Evolutionary conservation across 257 asterid genomes (phyloP), one percentile per base, ranked within the genome.

Genomic region (Solanum sparsipilum): DNA sequence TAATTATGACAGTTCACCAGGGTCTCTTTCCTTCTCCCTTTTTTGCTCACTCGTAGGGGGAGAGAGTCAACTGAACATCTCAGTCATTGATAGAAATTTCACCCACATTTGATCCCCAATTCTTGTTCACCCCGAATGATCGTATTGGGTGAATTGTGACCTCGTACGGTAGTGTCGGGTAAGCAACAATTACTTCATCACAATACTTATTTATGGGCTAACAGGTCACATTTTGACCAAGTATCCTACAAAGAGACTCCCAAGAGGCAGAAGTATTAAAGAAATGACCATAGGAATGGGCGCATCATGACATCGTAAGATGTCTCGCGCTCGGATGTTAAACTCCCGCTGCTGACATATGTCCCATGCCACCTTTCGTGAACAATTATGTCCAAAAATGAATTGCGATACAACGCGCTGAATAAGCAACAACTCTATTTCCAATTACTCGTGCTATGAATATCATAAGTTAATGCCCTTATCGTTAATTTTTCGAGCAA

Each of bases 401-500:
- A 56, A 16, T 52, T 52, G 63, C 7, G 63, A 52, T 52, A 52
- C 0, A 52, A 0, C 11, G 0, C 5, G 12, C 5, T 56, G 67
- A 56, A 20, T 56, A 56, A 56, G 12, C 25, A 3, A 56, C 11
- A 56, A 56, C 25, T 20, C 25, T 20, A 56, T 56, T 56, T 21
- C 25, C 25, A 20, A 56, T 36, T 36, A 36, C 67, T 56, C 11
- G 11, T 56, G 25, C 67, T 20, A 56, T 56, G 25, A 20, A 56
- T 21, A 21, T 60, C 13, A 7, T 27, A 29, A 68, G 21, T 68
- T 68, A 68, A 13, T 68, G 36, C 11, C 5, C 75, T 6, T 68
- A 13, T 13, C 6, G 36, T 68, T 29, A 29, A 13, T 27, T 13
- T 68, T 68, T 29, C 9, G 11, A n/a, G 32, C 6, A 13, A 29